phyloP scores from a whole-genome alignment of 108 stramenopile genomes.

The Cyclotella cryptica region DNA sequence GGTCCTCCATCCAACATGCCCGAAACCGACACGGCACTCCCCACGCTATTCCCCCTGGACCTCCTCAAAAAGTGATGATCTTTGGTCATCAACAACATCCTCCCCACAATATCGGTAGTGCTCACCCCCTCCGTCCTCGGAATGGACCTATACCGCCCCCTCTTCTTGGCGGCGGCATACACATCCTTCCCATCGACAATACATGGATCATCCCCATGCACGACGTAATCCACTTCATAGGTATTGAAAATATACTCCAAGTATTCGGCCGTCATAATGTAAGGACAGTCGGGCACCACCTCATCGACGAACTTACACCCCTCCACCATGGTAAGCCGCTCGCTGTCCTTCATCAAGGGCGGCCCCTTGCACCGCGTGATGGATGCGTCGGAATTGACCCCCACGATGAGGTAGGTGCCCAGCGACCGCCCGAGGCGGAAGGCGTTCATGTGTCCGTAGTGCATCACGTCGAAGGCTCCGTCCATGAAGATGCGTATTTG shows the following conservation, averaged over 20 bases:
- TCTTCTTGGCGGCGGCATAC: conserved; percentile 82
- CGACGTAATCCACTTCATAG: conserved; percentile 92
- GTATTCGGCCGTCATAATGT: conserved; percentile 96
- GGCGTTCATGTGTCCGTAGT: conserved; percentile 99
- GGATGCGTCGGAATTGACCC: conserved; percentile 95
- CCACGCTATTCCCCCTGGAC: conserved; percentile 33
- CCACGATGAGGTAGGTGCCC: conserved; percentile 96
- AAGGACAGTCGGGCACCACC: conserved; percentile 95
- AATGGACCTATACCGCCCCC: conserved; percentile 86
- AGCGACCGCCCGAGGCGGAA: conserved; percentile 95
- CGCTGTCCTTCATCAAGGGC: conserved; percentile 95
- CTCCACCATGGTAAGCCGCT: conserved; percentile 91
- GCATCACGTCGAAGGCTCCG: conserved; percentile 98
- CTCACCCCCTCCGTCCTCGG: conserved; percentile 99
- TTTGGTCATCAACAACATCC: conserved; percentile 94
- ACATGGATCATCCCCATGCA: conserved; percentile 99
- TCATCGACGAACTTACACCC: conserved; percentile 99
- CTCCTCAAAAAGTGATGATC: conserved; percentile 81
- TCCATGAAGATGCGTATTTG: conserved; percentile 95
- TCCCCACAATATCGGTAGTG: conserved; percentile 99
- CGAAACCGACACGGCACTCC: conserved; percentile 26
- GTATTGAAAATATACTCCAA: conserved; percentile 90
- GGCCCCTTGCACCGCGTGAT: conserved; percentile 95
- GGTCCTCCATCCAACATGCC: conserved; percentile 19
- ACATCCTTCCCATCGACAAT: conserved; percentile 95